These are phyloP conservation scores for Aspergillus olivimuriae DNA, from an alignment of 495 filamentous ascomycete species.

Conservation along the genomic window DNA sequence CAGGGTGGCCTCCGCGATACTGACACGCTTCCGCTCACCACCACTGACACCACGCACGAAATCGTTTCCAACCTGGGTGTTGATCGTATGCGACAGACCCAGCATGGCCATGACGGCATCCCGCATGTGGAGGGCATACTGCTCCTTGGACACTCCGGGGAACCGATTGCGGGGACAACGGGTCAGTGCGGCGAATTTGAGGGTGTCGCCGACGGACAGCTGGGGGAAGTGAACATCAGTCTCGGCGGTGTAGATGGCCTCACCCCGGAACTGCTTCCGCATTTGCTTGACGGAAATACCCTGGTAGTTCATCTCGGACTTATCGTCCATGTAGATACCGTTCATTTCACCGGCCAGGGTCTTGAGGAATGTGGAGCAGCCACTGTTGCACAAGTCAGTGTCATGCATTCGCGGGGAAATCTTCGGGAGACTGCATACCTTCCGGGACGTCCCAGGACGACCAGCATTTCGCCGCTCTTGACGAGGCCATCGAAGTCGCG, in stretches of 20 bases:
- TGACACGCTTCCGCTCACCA: conserved; percentile 72
- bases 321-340: conserved; percentile 57
- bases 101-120: conserved; percentile 60
- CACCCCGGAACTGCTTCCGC: conserved; percentile 61
- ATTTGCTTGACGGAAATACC: conserved; percentile 68
- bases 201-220: conserved; percentile 58
- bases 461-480: conserved; percentile 70
- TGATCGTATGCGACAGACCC: conserved; percentile 53
- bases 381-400: conserved; percentile 31
- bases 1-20: conserved; percentile 54
- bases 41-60: conserved; percentile 80
- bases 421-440: conserved; percentile 14
- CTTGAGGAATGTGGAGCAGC: conserved; percentile 70
- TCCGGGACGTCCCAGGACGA: conserved; percentile 73
- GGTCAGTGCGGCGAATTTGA: conserved; percentile 55
- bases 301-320: conserved; percentile 63
- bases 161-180: conserved; percentile 44
- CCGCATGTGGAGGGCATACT: conserved; percentile 45
- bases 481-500: conserved; percentile 67
- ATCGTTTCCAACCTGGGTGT: conserved; percentile 61
- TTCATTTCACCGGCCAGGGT: conserved; percentile 65
- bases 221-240: conserved; percentile 64
- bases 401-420: background rate
- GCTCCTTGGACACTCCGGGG: conserved; percentile 40
- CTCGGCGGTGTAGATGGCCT: conserved; percentile 60